phyloP scores from a whole-genome alignment of 371 early-diverging fungal species.

The Conidiobolus incongruus region DNA sequence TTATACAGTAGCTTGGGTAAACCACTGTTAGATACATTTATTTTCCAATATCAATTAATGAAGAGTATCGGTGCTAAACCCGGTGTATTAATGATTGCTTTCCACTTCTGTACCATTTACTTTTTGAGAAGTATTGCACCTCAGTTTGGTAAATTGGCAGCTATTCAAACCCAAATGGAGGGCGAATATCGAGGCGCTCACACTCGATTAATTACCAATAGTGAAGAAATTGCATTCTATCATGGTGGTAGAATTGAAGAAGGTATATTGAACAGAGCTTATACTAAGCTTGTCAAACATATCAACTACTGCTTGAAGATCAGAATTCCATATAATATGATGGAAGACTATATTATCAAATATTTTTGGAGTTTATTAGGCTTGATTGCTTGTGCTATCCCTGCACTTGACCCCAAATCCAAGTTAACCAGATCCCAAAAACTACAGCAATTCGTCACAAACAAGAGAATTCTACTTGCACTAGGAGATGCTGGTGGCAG shows the following conservation, averaged over 20 bases:
- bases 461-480: constrained; percentile 60
- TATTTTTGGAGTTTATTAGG: constrained; percentile 51
- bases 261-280: constrained; percentile 40
- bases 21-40: constrained; percentile 59
- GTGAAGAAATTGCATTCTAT: constrained; percentile 75
- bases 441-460: constrained; percentile 80
- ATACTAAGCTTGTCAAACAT: constrained; percentile 42
- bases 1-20: constrained; percentile 71
- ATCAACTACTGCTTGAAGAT: constrained; percentile 56
- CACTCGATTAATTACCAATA: constrained; percentile 64
- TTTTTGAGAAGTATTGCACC: constrained; percentile 54
- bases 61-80: constrained; percentile 51
- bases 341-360: constrained; percentile 79
- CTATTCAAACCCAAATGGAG: constrained; percentile 61
- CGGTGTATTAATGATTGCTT: constrained; percentile 34
- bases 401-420: constrained; percentile 60
- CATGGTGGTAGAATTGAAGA: constrained; percentile 53
- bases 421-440: too few relatives aligned
- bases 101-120: constrained; percentile 43
- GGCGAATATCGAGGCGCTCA: constrained; percentile 76
- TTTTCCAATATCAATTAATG: constrained; percentile 62
- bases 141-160: constrained; percentile 65
- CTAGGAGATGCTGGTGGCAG: constrained; percentile 80
- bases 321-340: constrained; percentile 65
- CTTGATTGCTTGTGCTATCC: constrained; percentile 47